These are phyloP conservation scores for Aureobasidium sp. DNA, from an alignment of 2,329 filamentous ascomycete genomes.

Conservation along the genomic window DNA sequence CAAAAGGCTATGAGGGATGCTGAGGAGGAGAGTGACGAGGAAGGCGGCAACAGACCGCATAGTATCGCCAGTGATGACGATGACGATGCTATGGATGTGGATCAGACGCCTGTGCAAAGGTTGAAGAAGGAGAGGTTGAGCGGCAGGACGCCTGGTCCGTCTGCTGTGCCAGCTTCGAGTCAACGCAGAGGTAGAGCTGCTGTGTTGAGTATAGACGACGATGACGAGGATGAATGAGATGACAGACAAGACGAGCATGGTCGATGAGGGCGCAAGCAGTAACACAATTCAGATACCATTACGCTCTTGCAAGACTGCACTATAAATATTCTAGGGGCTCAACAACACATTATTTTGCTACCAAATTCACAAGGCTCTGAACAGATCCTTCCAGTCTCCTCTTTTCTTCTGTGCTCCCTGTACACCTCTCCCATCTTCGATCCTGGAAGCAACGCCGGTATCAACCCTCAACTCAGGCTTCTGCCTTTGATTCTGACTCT, in stretches of 20 bases:
- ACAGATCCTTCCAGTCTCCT: conserved; percentile 18
- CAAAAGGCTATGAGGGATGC: conserved; percentile 39
- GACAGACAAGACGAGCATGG: not conserved
- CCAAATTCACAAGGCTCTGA: not conserved
- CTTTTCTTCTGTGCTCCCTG: conserved; percentile 6
- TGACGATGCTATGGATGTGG: conserved; percentile 21
- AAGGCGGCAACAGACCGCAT: conserved; percentile 23
- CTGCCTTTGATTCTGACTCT: not conserved
- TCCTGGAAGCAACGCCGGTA: not conserved
- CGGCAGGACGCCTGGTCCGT: conserved; percentile 1
- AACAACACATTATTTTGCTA: too few species aligned
- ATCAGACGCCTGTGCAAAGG: conserved; percentile 18
- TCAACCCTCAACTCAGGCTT: conserved; percentile 12
- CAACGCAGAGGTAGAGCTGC: not conserved
- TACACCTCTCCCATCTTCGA: conserved; percentile 12
- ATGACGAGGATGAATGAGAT: conserved; percentile 17
- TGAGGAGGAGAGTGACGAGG: conserved; percentile 39
- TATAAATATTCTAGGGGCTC: not conserved
- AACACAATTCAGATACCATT: not conserved
- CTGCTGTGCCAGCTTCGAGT: not conserved
- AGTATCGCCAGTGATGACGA: conserved; percentile 25
- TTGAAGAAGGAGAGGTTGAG: conserved; percentile 15
- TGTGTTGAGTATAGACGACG: conserved; percentile 20
- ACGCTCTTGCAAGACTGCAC: not conserved
- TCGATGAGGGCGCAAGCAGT: not conserved